Evolutionary conservation across 73 alveolate species (phyloP), one percentile per base, ranked within the genome.

Genomic region (Effrenium voratum): DNA sequence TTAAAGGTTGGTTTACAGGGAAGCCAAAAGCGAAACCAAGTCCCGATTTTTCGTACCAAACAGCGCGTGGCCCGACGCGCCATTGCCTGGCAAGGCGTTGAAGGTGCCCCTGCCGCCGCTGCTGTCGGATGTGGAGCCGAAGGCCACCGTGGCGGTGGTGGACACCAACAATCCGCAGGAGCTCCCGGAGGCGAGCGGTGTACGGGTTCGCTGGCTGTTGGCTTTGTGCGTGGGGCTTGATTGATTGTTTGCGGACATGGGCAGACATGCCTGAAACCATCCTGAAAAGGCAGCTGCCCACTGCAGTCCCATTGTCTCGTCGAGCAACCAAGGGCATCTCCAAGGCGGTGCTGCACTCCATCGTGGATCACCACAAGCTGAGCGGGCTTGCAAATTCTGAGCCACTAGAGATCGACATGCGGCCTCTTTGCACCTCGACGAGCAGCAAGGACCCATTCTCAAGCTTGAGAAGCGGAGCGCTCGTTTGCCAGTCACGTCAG

Each of bases 101-200:
- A 8, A 82, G 75, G 97, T 90, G 52, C 66, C 86, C 44, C 50
- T 90, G 97, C 98, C 98, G 32, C 98, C 98, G 52, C 91, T 92
- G 87, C 40, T 92, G 82, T 4, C 91, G n/a, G 88, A 45, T 22
- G 88, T 77, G 36, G 41, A 43, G 36, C 79, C 66, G 81, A 44
- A 46, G 73, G 46, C 22, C n/a, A 82, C 83, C 45, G 98, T 92
- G 98, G 98, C 98, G 19, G 98, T 92, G 70, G 98, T 92, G 57
- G 98, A 92, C 70, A 92, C 98, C 81, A 92, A 92, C 91, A 92
- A 92, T 32, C 98, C 98, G 38, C 82, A 92, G n/a, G 98, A 92
- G 87, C 87, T 90, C 43, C 97, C 97, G 1, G 97, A 90, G 97
- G 97, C 59, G 55, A 34, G 79, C 44, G 28, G 32, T 36, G 47